phyloP scores from a whole-genome alignment of 805 yeast genomes.

The Kockiozyma suomiensis region DNA sequence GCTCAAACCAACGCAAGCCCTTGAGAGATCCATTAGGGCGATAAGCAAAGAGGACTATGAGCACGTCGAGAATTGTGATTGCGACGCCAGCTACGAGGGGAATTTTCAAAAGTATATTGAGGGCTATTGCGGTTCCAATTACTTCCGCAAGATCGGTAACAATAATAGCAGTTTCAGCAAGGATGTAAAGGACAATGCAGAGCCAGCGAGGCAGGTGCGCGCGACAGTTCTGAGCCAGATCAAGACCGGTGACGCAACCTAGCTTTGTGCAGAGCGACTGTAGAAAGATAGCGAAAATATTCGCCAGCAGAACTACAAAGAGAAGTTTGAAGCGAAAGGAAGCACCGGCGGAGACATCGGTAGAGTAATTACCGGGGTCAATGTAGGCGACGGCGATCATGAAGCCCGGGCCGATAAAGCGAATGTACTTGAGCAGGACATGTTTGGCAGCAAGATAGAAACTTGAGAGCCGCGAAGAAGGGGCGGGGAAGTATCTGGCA shows the following conservation, averaged over 20 bases:
- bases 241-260: constrained; percentile 93
- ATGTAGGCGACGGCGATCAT: constrained; percentile 94
- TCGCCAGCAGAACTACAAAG: constrained; percentile 77
- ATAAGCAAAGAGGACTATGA: constrained; percentile 84
- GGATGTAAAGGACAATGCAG: constrained; percentile 56
- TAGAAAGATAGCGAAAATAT: constrained; percentile 81
- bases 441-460: neutral
- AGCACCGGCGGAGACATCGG: constrained; percentile 91
- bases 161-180: constrained; percentile 90
- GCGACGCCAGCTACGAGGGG: constrained; percentile 85
- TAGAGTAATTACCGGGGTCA: constrained; percentile 97
- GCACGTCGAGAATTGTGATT: constrained; percentile 81
- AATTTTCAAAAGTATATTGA: constrained; percentile 76
- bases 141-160: constrained; percentile 97
- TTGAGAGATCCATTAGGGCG: constrained; percentile 81
- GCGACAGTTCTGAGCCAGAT: constrained; percentile 84
- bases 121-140: constrained; percentile 94
- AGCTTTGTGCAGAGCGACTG: constrained; percentile 83
- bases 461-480: neutral
- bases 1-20: constrained; percentile 77
- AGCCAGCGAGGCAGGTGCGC: constrained; percentile 66
- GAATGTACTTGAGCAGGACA: constrained; percentile 50
- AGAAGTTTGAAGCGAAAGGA: constrained; percentile 76
- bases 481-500: neutral
- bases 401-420: constrained; percentile 85